Conservation (phyloP, 805 yeast species). For the Millerozyma miso region DNA sequence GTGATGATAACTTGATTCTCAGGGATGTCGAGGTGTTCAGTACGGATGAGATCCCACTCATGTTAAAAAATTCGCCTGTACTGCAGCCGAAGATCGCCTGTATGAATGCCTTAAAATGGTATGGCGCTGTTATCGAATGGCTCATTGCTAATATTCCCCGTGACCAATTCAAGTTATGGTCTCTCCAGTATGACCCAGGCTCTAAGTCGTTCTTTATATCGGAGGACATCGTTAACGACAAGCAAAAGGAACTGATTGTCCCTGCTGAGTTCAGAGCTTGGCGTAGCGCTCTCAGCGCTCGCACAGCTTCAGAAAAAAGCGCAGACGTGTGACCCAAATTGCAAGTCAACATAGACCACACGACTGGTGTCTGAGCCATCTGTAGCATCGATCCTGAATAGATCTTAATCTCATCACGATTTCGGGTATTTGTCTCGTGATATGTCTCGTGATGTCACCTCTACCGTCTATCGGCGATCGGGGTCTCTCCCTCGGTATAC, state of each 20-base stretch:
- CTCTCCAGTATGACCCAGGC: slow-evolving; percentile 53
- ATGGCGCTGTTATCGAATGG: slow-evolving; percentile 84
- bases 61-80: slow-evolving; percentile 51
- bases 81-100: slow-evolving; percentile 53
- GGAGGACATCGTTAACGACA: slow-evolving; percentile 43
- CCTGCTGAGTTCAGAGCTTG: slow-evolving; percentile 40
- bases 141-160: slow-evolving; percentile 49
- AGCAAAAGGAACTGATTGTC: slow-evolving; percentile 38
- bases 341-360: too few relatives aligned
- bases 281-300: slow-evolving; percentile 13
- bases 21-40: slow-evolving; percentile 67
- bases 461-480: background rate
- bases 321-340: too few relatives aligned
- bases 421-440: too few relatives aligned
- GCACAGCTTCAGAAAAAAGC: background rate
- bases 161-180: slow-evolving; percentile 46
- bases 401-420: too few relatives aligned
- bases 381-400: too few relatives aligned
- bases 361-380: too few relatives aligned
- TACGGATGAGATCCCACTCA: slow-evolving; percentile 73
- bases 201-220: slow-evolving; percentile 50
- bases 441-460: background rate
- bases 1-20: slow-evolving; percentile 68
- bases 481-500: background rate
- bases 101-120: slow-evolving; percentile 77